These are phyloP conservation scores for Fusarium oligoseptatum DNA, from an alignment of 2,329 filamentous ascomycete genomes.

Conservation along the genomic window DNA sequence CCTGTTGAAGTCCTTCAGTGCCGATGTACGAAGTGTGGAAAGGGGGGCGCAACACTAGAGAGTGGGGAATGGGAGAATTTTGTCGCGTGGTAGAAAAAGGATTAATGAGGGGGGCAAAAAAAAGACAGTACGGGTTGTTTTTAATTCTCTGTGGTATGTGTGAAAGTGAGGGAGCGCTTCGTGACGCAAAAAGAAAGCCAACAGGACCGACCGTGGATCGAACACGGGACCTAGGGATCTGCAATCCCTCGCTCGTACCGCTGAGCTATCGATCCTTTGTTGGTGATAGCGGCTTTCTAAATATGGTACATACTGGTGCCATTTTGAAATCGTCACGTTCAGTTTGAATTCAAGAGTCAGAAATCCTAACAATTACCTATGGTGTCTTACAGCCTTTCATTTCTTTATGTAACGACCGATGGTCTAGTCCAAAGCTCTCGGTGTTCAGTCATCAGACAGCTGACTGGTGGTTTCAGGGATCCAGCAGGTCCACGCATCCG, in stretches of 20 bases:
- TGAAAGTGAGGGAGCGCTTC: not conserved
- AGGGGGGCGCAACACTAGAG: not conserved
- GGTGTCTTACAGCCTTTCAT: not conserved
- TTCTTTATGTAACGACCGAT: not conserved
- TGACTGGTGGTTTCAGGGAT: not conserved
- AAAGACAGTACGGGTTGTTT: not conserved
- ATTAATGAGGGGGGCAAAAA: not conserved
- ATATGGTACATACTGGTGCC: fast-evolving
- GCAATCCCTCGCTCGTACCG: slow-evolving; percentile 43
- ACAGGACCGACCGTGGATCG: slow-evolving; percentile 41
- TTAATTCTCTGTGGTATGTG: not conserved
- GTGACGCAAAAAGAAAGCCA: not conserved
- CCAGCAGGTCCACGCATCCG: not conserved
- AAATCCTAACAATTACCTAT: not conserved
- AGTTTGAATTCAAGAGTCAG: not conserved
- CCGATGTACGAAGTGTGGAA: not conserved
- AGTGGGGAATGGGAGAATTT: not conserved
- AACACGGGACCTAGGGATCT: slow-evolving; percentile 44
- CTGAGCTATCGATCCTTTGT: slow-evolving; percentile 40
- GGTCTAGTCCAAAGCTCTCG: not conserved
- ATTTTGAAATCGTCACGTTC: not conserved
- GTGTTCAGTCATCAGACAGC: not conserved
- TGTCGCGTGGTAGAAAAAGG: no score
- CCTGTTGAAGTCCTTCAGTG: not conserved
- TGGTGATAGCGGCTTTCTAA: not conserved